Conservation (phyloP, 257 asterid genomes). For the Fraxinus pennsylvanica region DNA sequence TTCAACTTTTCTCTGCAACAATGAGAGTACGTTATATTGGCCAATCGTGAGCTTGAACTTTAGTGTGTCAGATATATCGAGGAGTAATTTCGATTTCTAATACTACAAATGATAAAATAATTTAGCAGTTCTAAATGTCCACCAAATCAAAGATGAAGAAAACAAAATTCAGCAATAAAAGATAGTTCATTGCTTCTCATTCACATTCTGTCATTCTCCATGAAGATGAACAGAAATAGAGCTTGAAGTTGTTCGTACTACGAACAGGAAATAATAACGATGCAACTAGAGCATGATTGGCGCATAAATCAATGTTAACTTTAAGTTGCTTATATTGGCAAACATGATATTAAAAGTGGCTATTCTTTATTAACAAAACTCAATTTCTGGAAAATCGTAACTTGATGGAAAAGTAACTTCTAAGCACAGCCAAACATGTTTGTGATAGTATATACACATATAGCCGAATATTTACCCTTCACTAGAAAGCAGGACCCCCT, state of each 20-base stretch:
- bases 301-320: not conserved
- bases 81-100: not conserved
- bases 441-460: not conserved
- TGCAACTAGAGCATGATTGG: not conserved
- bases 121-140: not conserved
- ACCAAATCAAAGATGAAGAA: not conserved
- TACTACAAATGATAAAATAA: not conserved
- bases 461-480: slow-evolving; percentile 62
- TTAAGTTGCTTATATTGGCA: not conserved
- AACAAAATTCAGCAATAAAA: not conserved
- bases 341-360: not conserved
- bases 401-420: not conserved
- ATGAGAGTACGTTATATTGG: not conserved
- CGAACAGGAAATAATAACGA: not conserved
- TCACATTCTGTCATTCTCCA: not conserved
- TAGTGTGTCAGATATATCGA: not conserved
- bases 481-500: slow-evolving; percentile 83
- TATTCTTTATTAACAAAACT: not conserved
- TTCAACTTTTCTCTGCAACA: slow-evolving; percentile 87
- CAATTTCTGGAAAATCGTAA: not conserved
- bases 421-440: not conserved
- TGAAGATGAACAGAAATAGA: not conserved
- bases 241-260: not conserved
- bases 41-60: not conserved
- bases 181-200: not conserved